Base-by-base conservation (phyloP, 1,284 basidiomycete species). In the Farysia itapuensis region DNA sequence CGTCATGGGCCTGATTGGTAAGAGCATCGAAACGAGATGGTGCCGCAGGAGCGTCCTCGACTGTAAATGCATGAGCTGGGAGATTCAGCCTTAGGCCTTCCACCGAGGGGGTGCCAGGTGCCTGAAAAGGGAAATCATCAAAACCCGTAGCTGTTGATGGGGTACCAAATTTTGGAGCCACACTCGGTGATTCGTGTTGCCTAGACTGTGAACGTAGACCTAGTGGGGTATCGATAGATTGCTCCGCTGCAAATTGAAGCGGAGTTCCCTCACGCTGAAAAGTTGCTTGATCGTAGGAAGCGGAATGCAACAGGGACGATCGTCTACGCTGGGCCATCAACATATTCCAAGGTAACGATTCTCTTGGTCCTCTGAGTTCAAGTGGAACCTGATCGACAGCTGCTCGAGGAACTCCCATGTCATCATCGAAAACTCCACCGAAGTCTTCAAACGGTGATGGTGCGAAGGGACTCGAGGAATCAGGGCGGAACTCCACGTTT, bases 341-440 rank as follows among this genome's bases (percentile, higher is more conserved):
- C 0, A 53, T 30, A 30, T 63, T 57, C 59, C 59, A 63, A 3
- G 59, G 59, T 4, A 63, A 36, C 11, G 56, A 53, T 9, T 54
- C 57, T 21, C 46, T 29, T 0, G 49, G 33, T 4, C 56, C 56
- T 22, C 56, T 34, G 18, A 33, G 31, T 33, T 33, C 31, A 19
- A 19, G 11, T 9, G 31, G 31, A 9, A 33, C 11, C 11, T 50
- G 39, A 4, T 33, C 28, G 22, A 32, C 40, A 6, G 35, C 28
- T 5, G 19, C 35, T 23, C 56, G 41, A 5, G 56, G 44, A 0
- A 54, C 50, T 0, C 57, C 57, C 6, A 60, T 39, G 14, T 59
- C 56, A 5, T 20, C 49, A n/a, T n/a, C n/a, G n/a, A n/a, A n/a
- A 1, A 31, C 28, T 4, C 48, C 46, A 4, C 44, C 41, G 21